Percentiles rank a stretch among this genome's conserved stretches.
phyloP scores from a whole-genome alignment of 2,329 filamentous ascomycete genomes.

The Dryadomyces quercus-mongolicae region DNA sequence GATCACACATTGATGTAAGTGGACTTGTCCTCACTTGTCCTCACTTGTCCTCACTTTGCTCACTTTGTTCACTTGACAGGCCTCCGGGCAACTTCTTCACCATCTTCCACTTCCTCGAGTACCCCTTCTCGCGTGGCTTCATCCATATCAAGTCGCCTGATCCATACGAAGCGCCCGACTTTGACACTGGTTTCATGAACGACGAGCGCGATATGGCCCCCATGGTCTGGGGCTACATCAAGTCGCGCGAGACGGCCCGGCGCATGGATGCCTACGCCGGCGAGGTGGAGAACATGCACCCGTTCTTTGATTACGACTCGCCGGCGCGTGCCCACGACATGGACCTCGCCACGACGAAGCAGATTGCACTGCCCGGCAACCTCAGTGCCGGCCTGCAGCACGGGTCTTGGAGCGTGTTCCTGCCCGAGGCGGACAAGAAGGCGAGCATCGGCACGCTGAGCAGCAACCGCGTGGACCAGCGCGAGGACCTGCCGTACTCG shows the following conservation, averaged over 20 bases:
- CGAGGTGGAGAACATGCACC: constrained; percentile 57
- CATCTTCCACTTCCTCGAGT: constrained; percentile 75
- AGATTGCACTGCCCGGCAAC: constrained; percentile 63
- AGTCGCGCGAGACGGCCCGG: constrained; percentile 66
- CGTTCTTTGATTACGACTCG: constrained; percentile 60
- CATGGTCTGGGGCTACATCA: constrained; percentile 78
- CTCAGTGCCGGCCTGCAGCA: constrained; percentile 60
- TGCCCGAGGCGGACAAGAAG: constrained; percentile 40
- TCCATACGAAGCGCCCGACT: constrained; percentile 64
- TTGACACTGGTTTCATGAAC: constrained; percentile 76
- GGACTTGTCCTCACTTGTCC: neutral
- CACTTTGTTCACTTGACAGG: neutral
- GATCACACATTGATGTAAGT: constrained; percentile 43
- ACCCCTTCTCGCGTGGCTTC: constrained; percentile 61
- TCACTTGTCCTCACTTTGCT: neutral
- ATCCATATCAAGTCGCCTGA: constrained; percentile 61
- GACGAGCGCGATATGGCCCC: constrained; percentile 75
- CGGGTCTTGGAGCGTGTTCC: constrained; percentile 54
- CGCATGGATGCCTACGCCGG: constrained; percentile 69
- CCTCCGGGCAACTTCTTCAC: constrained; percentile 70
- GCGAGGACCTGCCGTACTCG: constrained; percentile 54
- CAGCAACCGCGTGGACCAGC: constrained; percentile 47
- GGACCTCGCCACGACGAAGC: constrained; percentile 62
- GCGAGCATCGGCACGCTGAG: constrained; percentile 39
- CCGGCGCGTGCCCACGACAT: constrained; percentile 59